A percentile compares a stretch with the other conserved stretches of the same genome.
Conservation (phyloP, 2,329 filamentous ascomycete genomes). For the Neofusicoccum ribis region DNA sequence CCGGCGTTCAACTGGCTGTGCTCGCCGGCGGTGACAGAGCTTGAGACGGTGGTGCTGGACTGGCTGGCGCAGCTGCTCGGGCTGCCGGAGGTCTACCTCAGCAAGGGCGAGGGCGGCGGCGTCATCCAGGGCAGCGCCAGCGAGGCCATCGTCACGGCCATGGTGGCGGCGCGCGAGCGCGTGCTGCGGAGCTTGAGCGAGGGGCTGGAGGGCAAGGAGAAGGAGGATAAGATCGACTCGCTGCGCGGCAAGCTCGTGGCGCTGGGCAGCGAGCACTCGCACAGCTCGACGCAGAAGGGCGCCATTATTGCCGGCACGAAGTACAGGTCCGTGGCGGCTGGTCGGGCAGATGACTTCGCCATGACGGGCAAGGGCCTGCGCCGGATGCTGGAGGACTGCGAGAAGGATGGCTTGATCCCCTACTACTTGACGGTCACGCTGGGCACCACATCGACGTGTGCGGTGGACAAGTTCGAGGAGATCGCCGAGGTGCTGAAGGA, state of each 20-base stretch:
- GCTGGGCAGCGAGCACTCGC: constrained; percentile 74
- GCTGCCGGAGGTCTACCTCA: constrained; percentile 73
- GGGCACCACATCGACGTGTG: constrained; percentile 86
- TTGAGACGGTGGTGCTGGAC: constrained; percentile 90
- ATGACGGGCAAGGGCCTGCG: constrained; percentile 67
- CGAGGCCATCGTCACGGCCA: constrained; percentile 81
- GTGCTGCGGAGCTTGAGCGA: constrained; percentile 32
- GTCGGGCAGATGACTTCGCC: constrained; percentile 64
- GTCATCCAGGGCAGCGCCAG: constrained; percentile 93
- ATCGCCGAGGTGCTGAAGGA: constrained; percentile 60
- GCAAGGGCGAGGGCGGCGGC: constrained; percentile 75
- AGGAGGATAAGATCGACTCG: constrained; percentile 68
- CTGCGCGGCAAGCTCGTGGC: constrained; percentile 74
- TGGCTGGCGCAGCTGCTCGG: constrained; percentile 79
- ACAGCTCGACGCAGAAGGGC: constrained; percentile 84
- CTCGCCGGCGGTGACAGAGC: constrained; percentile 85
- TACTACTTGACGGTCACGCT: constrained; percentile 85
- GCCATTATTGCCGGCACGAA: constrained; percentile 84
- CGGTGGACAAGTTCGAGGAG: constrained; percentile 75
- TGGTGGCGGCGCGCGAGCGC: constrained; percentile 79
- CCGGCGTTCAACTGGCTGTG: constrained; percentile 98
- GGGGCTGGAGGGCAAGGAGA: constrained; percentile 49
- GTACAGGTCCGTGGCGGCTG: constrained; percentile 68
- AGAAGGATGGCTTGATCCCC: constrained; percentile 70
- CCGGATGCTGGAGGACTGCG: constrained; percentile 63